Evolutionary conservation across 306 rosid genomes (phyloP), one percentile per base, ranked within the genome.

Genomic region (Canavalia gladiata): DNA sequence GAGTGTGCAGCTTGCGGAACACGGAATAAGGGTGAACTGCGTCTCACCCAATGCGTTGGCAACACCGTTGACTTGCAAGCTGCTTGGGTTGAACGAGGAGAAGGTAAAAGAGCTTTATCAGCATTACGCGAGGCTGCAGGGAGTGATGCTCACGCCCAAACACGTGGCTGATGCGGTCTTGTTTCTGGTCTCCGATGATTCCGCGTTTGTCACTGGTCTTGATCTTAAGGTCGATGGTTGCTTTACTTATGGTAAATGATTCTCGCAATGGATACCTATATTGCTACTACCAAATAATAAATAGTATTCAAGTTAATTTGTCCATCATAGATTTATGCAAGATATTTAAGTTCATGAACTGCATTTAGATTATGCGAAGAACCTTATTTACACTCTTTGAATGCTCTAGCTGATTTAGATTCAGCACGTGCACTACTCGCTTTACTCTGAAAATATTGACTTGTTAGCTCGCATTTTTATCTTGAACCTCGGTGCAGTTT

Each of bases 21-120:
- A 78, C 3, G 92, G 91, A 2, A 84, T 91, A 1, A 86, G 91
- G 33, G 94, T 89, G 69, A 91, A 91, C 45, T 74, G 82, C 52
- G 88, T 89, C 6, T 91, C 92, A 1, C 91, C 95, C 1, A 78
- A 51, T 34, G 89, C 59, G 1, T 0, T 89, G 5, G 89, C 83
- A 28, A 91, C 90, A 39, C 89, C 90, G 3, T 0, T 87, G 69
- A 50, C 85, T 6, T 13, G 60, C 1, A 18, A 28, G 1, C 0
- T 29, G 4, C 1, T 0, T 0, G 82, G 86, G n/a, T 13, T 10
- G 78, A 77, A 43, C 0, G 10, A 13, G 55, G 81, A 60, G 45
- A 78, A 80, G 33, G n/a, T 66, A 7, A 37, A 80, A 54, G 37
- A 52, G 54, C 0, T 0, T 31, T 77, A 2, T 34, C 51, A 5